Evolutionary conservation across 164 flowering plant species (phyloP).

Genomic region (Echeveria elegans): DNA sequence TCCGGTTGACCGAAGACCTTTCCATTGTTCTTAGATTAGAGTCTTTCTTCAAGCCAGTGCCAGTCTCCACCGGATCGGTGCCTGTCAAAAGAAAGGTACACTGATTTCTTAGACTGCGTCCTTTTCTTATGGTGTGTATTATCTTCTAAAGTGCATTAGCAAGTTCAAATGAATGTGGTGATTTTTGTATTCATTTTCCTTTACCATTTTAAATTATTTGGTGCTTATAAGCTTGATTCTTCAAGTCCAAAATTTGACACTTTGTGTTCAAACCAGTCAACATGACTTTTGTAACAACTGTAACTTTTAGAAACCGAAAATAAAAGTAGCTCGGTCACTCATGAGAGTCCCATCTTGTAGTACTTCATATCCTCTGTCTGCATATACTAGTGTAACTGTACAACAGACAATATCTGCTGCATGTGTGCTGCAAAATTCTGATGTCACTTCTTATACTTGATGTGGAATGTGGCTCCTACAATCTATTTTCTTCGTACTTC

Average conservation of each 20-base stretch:
- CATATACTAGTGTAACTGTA: not conserved
- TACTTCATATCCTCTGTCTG: not conserved
- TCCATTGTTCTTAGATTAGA: conserved; percentile 48
- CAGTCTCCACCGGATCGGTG: conserved; percentile 37
- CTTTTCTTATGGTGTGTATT: not conserved
- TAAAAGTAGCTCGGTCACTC: not conserved
- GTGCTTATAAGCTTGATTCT: not conserved
- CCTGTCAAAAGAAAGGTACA: conserved; percentile 80
- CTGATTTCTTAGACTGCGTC: not conserved
- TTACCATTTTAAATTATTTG: not conserved
- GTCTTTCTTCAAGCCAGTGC: conserved; percentile 89
- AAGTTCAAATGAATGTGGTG: not conserved
- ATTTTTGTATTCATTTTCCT: not conserved
- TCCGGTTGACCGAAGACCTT: conserved; percentile 2
- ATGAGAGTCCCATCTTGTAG: not conserved
- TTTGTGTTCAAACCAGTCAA: not conserved
- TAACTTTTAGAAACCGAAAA: not conserved
- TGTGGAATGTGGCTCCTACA: not conserved
- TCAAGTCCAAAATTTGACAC: not conserved
- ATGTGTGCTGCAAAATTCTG: not conserved
- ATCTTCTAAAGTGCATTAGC: not conserved
- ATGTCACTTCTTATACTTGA: not conserved
- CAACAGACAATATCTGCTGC: not conserved
- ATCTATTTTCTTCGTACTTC: not conserved
- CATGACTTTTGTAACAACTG: not conserved